Conservation (phyloP, 306 rosid genomes). For the Casuarina glauca region DNA sequence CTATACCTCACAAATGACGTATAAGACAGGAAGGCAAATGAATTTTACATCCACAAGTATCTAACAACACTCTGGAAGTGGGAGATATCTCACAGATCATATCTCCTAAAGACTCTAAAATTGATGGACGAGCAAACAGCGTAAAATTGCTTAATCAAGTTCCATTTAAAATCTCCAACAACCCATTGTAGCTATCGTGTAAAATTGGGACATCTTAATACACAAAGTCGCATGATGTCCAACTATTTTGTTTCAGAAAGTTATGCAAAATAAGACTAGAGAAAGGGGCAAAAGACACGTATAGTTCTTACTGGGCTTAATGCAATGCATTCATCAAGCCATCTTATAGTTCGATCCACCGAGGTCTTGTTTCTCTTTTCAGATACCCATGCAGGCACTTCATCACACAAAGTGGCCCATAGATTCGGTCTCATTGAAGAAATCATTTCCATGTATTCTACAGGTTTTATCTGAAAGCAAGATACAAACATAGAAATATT, state of each 20-base stretch:
- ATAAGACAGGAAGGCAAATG: neutral
- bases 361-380: conserved; percentile 79
- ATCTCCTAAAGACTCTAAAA: neutral
- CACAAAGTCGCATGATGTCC: neutral
- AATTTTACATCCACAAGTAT: neutral
- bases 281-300: conserved; percentile 11
- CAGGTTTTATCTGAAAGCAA: conserved; percentile 71
- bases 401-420: conserved; percentile 93
- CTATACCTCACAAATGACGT: neutral
- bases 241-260: conserved; percentile 6
- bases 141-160: neutral
- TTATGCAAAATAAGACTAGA: conserved; percentile 10
- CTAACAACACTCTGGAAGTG: neutral
- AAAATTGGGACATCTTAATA: neutral
- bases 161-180: conserved; percentile 3
- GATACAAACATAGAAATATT: neutral
- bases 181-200: neutral
- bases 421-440: conserved; percentile 68
- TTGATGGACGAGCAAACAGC: neutral
- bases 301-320: conserved; percentile 48
- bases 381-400: conserved; percentile 88
- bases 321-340: conserved; percentile 91
- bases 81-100: neutral
- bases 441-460: conserved; percentile 71
- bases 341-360: conserved; percentile 81